Base-by-base conservation (phyloP, 495 filamentous ascomycete genomes). In the Xylaria palmicola region DNA sequence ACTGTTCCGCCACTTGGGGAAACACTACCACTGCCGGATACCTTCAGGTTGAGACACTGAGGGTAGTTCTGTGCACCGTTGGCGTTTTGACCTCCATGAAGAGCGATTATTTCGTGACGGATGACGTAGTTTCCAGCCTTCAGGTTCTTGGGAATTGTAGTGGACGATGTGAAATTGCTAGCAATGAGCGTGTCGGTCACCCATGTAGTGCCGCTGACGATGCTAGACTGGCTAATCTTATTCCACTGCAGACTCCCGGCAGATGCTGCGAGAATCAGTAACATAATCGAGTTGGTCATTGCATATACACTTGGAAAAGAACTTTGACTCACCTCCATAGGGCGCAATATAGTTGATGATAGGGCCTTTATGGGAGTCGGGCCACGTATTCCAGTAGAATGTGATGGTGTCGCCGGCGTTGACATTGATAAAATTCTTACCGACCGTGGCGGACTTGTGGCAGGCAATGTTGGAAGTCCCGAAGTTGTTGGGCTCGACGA, bases 61-160 rank as follows among this genome's bases (percentile, higher is more conserved):
- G 87, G 88, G 70, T 90, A 91, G 75, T 82, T 84, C 76, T 91
- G 88, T 1, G 88, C 85, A 19, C 83, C 82, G 61, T 82, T 73
- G 15, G 67, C 65, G 6, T 71, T 68, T 8, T 67, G 74, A 19
- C 83, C 86, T 6, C 76, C 77, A 73, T 90, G 86, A 9, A 90
- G 81, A 19, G 82, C 87, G 58, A 90, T 87, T 57, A 90, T 83
- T 68, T 91, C 88, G 65, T 88, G 85, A 27, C 88, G 85, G 43
- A 90, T 71, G 51, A 91, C 83, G 57, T 89, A 91, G 75, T 84
- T 82, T 19, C 87, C 87, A 13, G 83, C 60, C 5, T 75, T 79
- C 43, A 90, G 77, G 58, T 67, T 69, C 34, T 72, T 67, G 24
- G 88, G 87, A 62, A 91, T 85, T 0, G 76, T 85, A 57, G 86